Percentiles rank a stretch among this genome's conserved stretches.
These are phyloP conservation scores for Haberlea rhodopensis DNA, from an alignment of 257 asterid genomes.

Conservation along the genomic window DNA sequence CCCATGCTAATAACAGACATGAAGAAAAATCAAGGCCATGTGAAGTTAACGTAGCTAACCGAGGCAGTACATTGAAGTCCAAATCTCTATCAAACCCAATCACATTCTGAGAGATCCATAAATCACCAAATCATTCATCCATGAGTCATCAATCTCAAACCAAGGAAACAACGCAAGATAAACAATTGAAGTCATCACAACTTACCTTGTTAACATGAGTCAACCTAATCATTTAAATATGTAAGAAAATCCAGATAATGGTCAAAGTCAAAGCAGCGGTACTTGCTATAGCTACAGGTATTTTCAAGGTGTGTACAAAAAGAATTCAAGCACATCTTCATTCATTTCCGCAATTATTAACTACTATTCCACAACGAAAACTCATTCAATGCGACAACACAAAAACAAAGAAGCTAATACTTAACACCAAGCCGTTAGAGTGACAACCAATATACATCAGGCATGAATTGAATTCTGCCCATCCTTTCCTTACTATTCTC, in stretches of 20 bases:
- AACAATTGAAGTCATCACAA: neutral
- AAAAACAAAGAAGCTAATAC: neutral
- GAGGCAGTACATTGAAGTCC: neutral
- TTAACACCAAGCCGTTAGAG: neutral
- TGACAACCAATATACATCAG: neutral
- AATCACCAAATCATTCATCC: neutral
- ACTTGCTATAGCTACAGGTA: neutral
- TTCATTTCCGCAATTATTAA: neutral
- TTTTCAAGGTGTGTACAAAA: neutral
- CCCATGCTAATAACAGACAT: neutral
- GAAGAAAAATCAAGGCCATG: constrained; percentile 10
- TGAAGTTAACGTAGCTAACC: constrained; percentile 10
- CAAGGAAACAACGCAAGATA: neutral
- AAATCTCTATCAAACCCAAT: neutral
- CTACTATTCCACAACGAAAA: neutral
- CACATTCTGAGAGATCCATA: neutral
- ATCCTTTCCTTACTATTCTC: constrained; percentile 8
- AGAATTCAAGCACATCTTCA: constrained; percentile 1
- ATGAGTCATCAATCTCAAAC: constrained; percentile 6
- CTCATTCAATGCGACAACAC: neutral
- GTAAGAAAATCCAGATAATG: neutral
- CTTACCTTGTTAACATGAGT: neutral
- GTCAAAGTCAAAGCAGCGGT: neutral
- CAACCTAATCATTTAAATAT: constrained; percentile 11
- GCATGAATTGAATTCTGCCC: neutral